Percentiles rank a stretch among this genome's conserved stretches.
Conservation (phyloP, 768 basidiomycete species). For the Lyophyllum atratum region DNA sequence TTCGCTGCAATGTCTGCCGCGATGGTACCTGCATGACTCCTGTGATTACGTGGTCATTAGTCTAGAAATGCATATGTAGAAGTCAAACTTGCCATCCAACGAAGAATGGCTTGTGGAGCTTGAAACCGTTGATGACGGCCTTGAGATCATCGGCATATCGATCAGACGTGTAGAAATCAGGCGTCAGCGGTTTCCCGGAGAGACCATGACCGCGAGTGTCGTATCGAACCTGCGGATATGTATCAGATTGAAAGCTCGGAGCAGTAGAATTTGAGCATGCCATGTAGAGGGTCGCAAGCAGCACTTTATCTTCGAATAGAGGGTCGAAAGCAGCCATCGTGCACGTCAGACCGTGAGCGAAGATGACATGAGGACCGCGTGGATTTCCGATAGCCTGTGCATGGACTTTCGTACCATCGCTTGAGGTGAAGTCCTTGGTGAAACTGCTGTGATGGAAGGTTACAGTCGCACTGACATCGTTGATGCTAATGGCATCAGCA, state of each 20-base stretch:
- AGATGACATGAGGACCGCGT: constrained; percentile 6
- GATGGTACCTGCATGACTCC: constrained; percentile 23
- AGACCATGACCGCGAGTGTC: constrained; percentile 36
- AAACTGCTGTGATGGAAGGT: too few species aligned
- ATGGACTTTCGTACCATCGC: constrained; percentile 9
- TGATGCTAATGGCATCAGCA: neutral
- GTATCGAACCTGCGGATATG: constrained; percentile 26
- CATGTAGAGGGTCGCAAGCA: constrained; percentile 5
- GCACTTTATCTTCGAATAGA: constrained; percentile 4
- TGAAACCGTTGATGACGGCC: constrained; percentile 28
- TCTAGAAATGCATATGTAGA: neutral
- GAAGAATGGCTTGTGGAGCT: constrained; percentile 28
- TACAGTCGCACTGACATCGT: neutral
- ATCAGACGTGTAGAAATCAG: constrained; percentile 27
- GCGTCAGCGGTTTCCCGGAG: constrained; percentile 30
- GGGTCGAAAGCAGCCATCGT: constrained; percentile 11
- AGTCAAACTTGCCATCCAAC: constrained; percentile 29
- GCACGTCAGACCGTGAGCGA: constrained; percentile 12
- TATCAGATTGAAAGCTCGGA: neutral
- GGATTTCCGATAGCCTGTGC: constrained; percentile 10
- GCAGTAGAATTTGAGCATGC: neutral
- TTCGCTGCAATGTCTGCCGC: constrained; percentile 29
- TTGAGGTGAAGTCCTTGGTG: neutral
- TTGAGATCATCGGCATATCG: constrained; percentile 34
- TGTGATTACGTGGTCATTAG: neutral